A percentile compares a stretch with the other conserved stretches of the same genome.
Evolutionary conservation across 805 yeast genomes (phyloP).

Genomic region (Yarrowia osloensis): DNA sequence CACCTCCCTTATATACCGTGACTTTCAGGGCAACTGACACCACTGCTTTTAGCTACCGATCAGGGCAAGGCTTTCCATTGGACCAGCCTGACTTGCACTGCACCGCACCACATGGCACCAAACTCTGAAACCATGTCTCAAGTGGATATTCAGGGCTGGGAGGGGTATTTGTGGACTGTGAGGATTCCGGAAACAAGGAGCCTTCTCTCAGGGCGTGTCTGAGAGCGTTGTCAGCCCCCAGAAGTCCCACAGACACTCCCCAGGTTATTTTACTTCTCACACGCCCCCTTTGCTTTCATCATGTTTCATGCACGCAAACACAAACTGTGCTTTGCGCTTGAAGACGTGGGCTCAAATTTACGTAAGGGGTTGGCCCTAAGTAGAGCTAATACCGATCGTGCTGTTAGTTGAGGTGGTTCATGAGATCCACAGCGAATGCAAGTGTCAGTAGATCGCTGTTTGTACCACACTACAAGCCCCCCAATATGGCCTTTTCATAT

Average conservation of each 20-base stretch:
- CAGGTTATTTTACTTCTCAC: background rate
- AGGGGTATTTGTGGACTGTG: background rate
- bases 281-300: constrained; percentile 5
- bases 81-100: constrained; percentile 7
- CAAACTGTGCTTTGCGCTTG: too few species aligned
- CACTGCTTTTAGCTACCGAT: background rate
- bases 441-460: too few species aligned
- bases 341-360: background rate
- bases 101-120: constrained; percentile 25
- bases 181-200: too few species aligned
- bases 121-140: background rate
- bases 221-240: too few species aligned
- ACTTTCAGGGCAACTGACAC: constrained; percentile 2
- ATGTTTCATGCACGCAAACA: background rate
- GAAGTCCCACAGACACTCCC: background rate
- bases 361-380: too few species aligned
- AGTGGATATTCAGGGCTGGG: constrained; percentile 12
- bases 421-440: too few species aligned
- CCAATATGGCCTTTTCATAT: too few species aligned
- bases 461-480: too few species aligned
- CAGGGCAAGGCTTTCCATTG: background rate
- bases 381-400: too few species aligned
- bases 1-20: constrained; percentile 1
- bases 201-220: background rate
- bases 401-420: too few species aligned